These are phyloP conservation scores for Rhodocollybia butyracea DNA, from an alignment of 768 basidiomycete species.

Conservation along the genomic window DNA sequence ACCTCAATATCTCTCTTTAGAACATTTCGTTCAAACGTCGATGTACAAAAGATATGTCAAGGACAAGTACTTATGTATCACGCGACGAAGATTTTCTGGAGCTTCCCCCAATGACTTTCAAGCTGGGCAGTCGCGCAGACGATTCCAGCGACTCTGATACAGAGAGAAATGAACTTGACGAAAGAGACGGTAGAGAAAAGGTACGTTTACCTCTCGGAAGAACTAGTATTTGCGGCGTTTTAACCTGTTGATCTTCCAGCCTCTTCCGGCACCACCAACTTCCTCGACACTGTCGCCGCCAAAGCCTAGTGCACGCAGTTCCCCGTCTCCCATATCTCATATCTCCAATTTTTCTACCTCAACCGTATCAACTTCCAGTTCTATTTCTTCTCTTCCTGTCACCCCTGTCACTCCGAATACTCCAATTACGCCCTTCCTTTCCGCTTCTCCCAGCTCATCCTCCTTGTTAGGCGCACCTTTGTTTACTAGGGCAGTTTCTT, in stretches of 20 bases:
- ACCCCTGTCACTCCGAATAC: conserved; percentile 1
- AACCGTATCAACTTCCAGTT: conserved; percentile 3
- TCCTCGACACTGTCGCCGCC: not conserved
- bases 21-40: too few species aligned
- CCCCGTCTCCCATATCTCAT: not conserved
- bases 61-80: not conserved
- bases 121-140: not conserved
- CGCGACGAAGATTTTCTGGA: not conserved
- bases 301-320: not conserved
- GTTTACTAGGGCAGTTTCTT: not conserved
- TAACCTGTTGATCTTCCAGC: not conserved
- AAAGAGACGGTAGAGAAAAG: conserved; percentile 3
- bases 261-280: conserved; percentile 5
- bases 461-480: conserved; percentile 1
- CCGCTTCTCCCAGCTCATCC: not conserved
- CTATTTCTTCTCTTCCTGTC: not conserved
- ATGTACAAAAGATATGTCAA: not conserved
- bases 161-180: not conserved
- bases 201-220: not conserved
- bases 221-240: not conserved
- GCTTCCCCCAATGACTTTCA: conserved; percentile 5
- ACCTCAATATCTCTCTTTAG: not conserved
- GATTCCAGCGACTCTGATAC: not conserved
- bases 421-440: not conserved
- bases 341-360: not conserved